phyloP scores from a whole-genome alignment of 148 eudicot species.

The Vaccinium macrocarpon region DNA sequence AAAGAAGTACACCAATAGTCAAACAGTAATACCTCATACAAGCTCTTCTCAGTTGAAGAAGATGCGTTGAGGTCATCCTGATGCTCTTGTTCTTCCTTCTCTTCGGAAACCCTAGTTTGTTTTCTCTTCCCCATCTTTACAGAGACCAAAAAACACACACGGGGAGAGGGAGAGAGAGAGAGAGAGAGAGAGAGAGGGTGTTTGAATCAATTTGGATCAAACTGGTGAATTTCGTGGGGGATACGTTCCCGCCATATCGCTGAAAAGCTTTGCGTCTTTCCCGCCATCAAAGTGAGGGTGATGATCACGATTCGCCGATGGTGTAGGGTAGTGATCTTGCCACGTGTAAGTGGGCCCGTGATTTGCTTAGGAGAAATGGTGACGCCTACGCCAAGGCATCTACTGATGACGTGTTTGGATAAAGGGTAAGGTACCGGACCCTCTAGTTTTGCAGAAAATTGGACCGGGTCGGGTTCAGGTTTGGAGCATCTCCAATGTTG shows the following conservation, averaged over 20 bases:
- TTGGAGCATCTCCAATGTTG: no score
- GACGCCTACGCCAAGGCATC: no score
- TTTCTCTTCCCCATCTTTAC: conserved; percentile 52
- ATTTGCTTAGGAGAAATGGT: neutral
- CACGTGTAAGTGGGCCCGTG: neutral
- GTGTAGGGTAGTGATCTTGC: neutral
- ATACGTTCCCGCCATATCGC: conserved; percentile 49
- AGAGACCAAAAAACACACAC: neutral
- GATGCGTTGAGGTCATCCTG: conserved; percentile 22
- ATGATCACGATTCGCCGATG: neutral
- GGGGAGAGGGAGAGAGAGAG: neutral
- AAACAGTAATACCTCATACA: conserved; percentile 59
- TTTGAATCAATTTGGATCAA: neutral
- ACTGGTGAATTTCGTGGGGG: neutral
- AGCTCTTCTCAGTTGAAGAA: conserved; percentile 40
- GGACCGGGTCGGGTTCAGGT: no score
- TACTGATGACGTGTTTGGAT: no score
- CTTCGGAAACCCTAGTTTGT: conserved; percentile 57
- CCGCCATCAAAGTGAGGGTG: neutral
- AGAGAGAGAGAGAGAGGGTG: conserved; percentile 7
- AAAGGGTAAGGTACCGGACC: no score
- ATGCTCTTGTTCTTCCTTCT: conserved; percentile 28
- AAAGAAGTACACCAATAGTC: neutral
- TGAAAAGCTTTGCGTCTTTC: conserved; percentile 12
- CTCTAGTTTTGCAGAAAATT: no score